A percentile compares a stretch with the other conserved stretches of the same genome.
Evolutionary conservation across 345 rosid species (phyloP).

Genomic region (Populus tremula): DNA sequence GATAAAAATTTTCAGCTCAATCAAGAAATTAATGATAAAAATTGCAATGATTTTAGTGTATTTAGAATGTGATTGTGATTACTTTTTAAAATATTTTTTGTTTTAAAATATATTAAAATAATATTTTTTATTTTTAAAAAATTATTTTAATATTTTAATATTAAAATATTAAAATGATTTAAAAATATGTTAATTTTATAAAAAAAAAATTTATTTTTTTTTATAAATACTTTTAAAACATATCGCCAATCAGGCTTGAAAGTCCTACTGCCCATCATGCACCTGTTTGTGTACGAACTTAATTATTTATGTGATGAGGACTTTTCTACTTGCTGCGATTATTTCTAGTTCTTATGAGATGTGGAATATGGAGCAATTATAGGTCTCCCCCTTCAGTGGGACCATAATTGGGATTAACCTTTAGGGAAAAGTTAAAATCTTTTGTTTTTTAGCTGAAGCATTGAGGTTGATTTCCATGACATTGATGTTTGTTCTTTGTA

Average conservation of each 20-base stretch:
- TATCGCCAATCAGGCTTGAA: too few species aligned
- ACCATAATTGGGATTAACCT: not conserved
- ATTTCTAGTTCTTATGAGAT: not conserved
- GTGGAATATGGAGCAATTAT: not conserved
- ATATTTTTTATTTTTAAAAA: too few species aligned
- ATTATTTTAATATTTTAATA: too few species aligned
- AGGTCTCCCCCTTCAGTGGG: not conserved
- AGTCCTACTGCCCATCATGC: too few species aligned
- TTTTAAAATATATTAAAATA: too few species aligned
- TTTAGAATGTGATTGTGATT: too few species aligned
- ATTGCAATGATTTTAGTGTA: not conserved
- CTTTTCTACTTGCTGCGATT: not conserved
- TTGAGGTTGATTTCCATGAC: not conserved
- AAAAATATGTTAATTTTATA: too few species aligned
- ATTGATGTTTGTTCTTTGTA: not conserved
- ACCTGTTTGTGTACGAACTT: not conserved
- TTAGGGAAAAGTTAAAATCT: not conserved
- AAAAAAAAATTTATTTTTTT: too few species aligned
- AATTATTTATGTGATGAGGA: not conserved
- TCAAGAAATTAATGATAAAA: not conserved
- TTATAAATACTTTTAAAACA: too few species aligned
- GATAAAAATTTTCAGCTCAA: conserved; percentile 4
- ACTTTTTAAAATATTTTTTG: too few species aligned
- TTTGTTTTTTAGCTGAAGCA: not conserved
- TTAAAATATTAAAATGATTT: too few species aligned